phyloP scores from a whole-genome alignment of 768 basidiomycete species.

The Kwoniella bestiolae region DNA sequence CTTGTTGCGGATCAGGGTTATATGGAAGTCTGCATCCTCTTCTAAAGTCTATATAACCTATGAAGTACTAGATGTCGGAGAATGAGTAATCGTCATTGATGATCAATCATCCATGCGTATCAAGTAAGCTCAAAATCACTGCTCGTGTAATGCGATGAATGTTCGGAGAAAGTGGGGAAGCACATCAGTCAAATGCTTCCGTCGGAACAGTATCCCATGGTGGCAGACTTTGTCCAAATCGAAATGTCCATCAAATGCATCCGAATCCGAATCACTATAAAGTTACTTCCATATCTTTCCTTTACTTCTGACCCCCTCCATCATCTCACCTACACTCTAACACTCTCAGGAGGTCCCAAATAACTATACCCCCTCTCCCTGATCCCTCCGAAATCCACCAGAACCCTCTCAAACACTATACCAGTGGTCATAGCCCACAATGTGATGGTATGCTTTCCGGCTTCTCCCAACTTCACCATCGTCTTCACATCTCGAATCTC shows the following conservation, averaged over 20 bases:
- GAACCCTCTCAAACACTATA: conserved; percentile 45
- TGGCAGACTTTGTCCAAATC: no score
- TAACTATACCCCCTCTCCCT: conserved; percentile 37
- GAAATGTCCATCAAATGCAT: no score
- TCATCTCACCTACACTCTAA: not conserved
- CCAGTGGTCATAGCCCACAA: conserved; percentile 49
- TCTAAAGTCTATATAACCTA: no score
- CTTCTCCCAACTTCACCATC: conserved; percentile 15
- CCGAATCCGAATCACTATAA: no score
- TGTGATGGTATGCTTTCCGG: conserved; percentile 36
- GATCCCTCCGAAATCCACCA: conserved; percentile 44
- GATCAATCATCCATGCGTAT: not conserved
- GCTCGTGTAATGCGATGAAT: not conserved
- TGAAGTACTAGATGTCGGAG: no score
- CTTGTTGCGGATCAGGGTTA: no score
- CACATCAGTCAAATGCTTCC: not conserved
- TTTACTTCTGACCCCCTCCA: not conserved
- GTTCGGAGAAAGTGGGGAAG: not conserved
- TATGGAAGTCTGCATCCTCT: no score
- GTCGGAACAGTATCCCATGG: not conserved
- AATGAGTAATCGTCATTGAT: not conserved
- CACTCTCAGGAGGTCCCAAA: conserved; percentile 42
- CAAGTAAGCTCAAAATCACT: not conserved
- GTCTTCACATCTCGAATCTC: conserved; percentile 42
- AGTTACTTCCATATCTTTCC: no score